A percentile compares a stretch with the other conserved stretches of the same genome.
Conservation (phyloP, 108 stramenopile genomes). For the Hondaea fermentalgiana region DNA sequence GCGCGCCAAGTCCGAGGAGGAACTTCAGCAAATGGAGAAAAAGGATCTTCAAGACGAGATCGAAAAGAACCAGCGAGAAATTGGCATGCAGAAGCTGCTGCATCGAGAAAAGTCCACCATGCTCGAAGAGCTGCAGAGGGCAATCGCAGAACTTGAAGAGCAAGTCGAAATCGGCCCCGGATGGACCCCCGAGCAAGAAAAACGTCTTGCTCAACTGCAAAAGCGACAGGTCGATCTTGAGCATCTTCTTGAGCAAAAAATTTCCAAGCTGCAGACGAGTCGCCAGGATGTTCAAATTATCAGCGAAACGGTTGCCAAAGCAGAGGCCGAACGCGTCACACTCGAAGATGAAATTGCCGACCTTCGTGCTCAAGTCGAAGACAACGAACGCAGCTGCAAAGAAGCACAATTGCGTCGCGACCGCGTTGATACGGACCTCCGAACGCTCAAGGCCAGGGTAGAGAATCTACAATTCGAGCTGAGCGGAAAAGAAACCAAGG, state of each 20-base stretch:
- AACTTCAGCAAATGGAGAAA: slow-evolving; percentile 28
- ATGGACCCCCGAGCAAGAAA: neutral
- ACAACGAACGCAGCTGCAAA: slow-evolving; percentile 22
- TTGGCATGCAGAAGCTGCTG: neutral
- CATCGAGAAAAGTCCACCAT: slow-evolving; percentile 46
- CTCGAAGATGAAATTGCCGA: slow-evolving; percentile 8
- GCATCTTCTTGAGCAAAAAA: slow-evolving; percentile 27
- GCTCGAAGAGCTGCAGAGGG: slow-evolving; percentile 23
- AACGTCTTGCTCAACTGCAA: neutral
- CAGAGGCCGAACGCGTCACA: slow-evolving; percentile 32
- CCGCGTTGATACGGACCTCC: neutral
- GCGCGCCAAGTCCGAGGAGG: slow-evolving; percentile 22
- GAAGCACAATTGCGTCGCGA: neutral
- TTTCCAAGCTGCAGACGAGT: slow-evolving; percentile 24
- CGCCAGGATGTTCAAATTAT: slow-evolving; percentile 44
- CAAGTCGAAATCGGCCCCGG: neutral
- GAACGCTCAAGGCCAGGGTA: slow-evolving; percentile 10
- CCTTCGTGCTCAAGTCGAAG: slow-evolving; percentile 25
- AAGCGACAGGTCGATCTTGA: slow-evolving; percentile 9
- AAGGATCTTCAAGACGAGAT: slow-evolving; percentile 18
- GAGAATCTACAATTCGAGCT: slow-evolving; percentile 16
- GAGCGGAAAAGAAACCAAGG: slow-evolving; percentile 27
- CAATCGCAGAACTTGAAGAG: slow-evolving; percentile 19
- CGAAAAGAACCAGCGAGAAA: neutral
- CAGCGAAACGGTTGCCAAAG: slow-evolving; percentile 22